Percentiles rank a stretch among this genome's conserved stretches.
Conservation (phyloP, 805 yeast genomes). For the Komagataella mondaviorum region DNA sequence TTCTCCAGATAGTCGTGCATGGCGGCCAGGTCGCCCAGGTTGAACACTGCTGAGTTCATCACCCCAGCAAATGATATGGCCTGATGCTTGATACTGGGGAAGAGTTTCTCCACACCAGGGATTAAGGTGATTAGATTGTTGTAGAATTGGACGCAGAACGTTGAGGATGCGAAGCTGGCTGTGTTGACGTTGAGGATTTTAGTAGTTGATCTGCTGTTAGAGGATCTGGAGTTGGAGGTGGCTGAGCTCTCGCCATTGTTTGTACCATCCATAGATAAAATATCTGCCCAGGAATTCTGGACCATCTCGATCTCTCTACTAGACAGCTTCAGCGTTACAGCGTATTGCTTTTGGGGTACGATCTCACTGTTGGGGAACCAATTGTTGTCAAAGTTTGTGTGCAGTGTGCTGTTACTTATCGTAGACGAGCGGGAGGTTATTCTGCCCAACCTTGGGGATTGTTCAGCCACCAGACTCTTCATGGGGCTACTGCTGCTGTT, state of each 20-base stretch:
- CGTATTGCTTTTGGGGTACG: slow-evolving; percentile 9
- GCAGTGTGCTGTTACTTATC: slow-evolving; percentile 12
- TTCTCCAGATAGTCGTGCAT: slow-evolving; percentile 47
- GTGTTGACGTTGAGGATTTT: slow-evolving; percentile 10
- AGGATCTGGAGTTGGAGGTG: slow-evolving; percentile 2
- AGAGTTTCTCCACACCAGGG: slow-evolving; percentile 45
- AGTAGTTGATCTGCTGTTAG: slow-evolving; percentile 4
- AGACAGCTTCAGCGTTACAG: slow-evolving; percentile 13
- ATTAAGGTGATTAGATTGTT: slow-evolving; percentile 50
- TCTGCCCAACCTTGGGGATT: background rate
- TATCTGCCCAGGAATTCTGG: slow-evolving; percentile 32
- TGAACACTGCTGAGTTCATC: slow-evolving; percentile 49
- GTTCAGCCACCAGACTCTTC: background rate
- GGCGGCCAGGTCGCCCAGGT: slow-evolving; percentile 42
- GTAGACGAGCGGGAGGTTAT: slow-evolving; percentile 8
- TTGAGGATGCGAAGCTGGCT: slow-evolving; percentile 29
- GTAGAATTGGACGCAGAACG: slow-evolving; percentile 69
- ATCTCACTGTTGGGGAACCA: slow-evolving; percentile 20
- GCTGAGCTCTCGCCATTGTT: background rate
- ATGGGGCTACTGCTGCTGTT: background rate
- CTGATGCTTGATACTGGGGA: slow-evolving; percentile 69
- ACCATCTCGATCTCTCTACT: slow-evolving; percentile 28
- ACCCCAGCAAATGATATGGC: slow-evolving; percentile 75
- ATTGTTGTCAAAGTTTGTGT: slow-evolving; percentile 15
- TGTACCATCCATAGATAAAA: slow-evolving; percentile 11